These are phyloP conservation scores for Magnaporthiopsis incrustans DNA, from an alignment of 2,329 filamentous ascomycete genomes.

Conservation along the genomic window DNA sequence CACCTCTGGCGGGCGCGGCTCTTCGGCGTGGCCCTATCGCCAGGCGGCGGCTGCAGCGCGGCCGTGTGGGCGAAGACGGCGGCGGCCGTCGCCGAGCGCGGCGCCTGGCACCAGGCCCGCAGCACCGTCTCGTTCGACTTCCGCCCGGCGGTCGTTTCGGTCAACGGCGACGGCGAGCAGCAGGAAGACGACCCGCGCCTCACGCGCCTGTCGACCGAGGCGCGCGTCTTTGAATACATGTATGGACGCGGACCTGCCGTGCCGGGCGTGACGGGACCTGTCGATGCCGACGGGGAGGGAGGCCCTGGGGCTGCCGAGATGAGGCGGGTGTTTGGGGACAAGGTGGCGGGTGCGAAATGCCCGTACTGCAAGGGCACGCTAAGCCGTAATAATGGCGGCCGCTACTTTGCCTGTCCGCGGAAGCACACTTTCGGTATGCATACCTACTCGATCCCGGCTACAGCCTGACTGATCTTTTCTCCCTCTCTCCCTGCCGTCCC, in stretches of 20 bases:
- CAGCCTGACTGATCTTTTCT: background rate
- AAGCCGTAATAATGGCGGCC: constrained; percentile 7
- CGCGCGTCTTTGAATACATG: constrained; percentile 49
- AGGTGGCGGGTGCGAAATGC: constrained; percentile 28
- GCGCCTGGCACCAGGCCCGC: constrained; percentile 25
- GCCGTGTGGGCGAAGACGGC: constrained; percentile 41
- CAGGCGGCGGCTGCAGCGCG: constrained; percentile 42
- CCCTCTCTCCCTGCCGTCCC: too few species aligned
- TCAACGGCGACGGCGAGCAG: constrained; percentile 6
- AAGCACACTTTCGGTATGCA: constrained; percentile 30
- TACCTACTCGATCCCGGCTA: too few species aligned
- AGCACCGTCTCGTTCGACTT: constrained; percentile 28
- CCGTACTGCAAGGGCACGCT: constrained; percentile 34
- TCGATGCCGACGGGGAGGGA: constrained; percentile 9
- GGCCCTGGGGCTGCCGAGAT: background rate
- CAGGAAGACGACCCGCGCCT: background rate
- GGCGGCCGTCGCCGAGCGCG: constrained; percentile 39
- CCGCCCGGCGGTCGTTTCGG: constrained; percentile 8
- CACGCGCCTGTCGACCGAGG: constrained; percentile 41
- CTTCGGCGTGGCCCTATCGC: constrained; percentile 44
- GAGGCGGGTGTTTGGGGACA: constrained; percentile 8
- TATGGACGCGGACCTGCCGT: constrained; percentile 44
- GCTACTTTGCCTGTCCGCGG: constrained; percentile 18
- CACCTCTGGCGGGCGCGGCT: constrained; percentile 42
- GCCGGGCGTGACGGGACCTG: constrained; percentile 26